Percentiles rank a stretch among this genome's conserved stretches.
phyloP scores from a whole-genome alignment of 345 rosid species.

The Salix caprea region DNA sequence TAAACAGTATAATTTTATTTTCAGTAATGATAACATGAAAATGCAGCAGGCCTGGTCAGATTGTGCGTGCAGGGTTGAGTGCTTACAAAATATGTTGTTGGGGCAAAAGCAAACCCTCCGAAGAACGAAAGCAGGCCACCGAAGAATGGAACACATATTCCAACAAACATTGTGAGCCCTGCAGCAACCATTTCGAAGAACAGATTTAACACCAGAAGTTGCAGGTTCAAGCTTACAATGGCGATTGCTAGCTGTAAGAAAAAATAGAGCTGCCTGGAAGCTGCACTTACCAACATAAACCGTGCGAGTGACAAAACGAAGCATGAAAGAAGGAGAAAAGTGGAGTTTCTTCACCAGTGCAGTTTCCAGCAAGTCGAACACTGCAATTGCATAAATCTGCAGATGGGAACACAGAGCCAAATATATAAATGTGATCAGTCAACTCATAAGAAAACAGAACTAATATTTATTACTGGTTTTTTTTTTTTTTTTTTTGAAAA shows the following conservation, averaged over 20 bases:
- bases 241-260: neutral
- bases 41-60: neutral
- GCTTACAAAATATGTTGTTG: constrained; percentile 69
- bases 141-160: constrained; percentile 65
- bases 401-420: neutral
- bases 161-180: constrained; percentile 73
- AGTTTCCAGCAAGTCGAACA: constrained; percentile 83
- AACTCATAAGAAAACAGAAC: neutral
- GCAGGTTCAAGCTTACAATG: neutral
- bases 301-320: constrained; percentile 61
- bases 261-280: neutral
- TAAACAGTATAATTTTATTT: neutral
- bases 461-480: too few species aligned
- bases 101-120: constrained; percentile 88
- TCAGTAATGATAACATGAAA: neutral
- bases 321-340: constrained; percentile 44
- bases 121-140: constrained; percentile 76
- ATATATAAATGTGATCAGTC: neutral
- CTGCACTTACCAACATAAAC: constrained; percentile 58
- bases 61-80: neutral
- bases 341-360: constrained; percentile 47
- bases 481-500: neutral
- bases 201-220: neutral
- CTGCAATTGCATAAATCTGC: constrained; percentile 71
- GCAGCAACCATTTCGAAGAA: constrained; percentile 2